Evolutionary conservation across 176 grass and related monocot species (phyloP).

Genomic region (Canna indica): DNA sequence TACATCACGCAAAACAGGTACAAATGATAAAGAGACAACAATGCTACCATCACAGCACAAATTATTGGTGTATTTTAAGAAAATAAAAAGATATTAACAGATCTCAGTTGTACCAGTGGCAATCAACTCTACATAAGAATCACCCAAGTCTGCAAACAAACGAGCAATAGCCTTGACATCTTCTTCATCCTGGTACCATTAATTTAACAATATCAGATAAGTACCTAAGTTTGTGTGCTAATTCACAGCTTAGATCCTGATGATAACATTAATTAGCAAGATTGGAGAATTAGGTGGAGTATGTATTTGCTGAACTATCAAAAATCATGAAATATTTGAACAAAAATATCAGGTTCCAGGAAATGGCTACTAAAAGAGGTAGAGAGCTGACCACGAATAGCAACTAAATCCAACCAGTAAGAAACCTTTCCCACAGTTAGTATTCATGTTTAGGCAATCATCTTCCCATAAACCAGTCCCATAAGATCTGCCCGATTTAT

Average conservation of each 20-base stretch:
- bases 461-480: too few species aligned
- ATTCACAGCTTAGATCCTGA: background rate
- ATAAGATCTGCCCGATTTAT: too few species aligned
- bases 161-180: conserved; percentile 98
- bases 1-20: conserved; percentile 32
- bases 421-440: too few species aligned
- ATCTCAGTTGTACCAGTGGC: conserved; percentile 55
- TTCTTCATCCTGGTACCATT: conserved; percentile 76
- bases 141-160: conserved; percentile 96
- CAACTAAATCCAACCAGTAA: too few species aligned
- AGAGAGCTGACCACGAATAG: too few species aligned
- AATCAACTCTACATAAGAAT: conserved; percentile 98
- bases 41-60: background rate
- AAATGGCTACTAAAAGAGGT: too few species aligned
- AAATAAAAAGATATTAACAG: background rate
- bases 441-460: too few species aligned
- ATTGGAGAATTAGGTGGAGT: background rate
- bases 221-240: background rate
- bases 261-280: background rate
- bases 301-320: too few species aligned
- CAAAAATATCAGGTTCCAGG: too few species aligned
- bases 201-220: conserved; percentile 13
- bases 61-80: background rate
- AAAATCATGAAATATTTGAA: too few species aligned
- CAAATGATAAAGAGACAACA: background rate